Evolutionary conservation across 2,329 filamentous ascomycete species (phyloP), one percentile per base, ranked within the genome.

Genomic region (Penicillium sp.): DNA sequence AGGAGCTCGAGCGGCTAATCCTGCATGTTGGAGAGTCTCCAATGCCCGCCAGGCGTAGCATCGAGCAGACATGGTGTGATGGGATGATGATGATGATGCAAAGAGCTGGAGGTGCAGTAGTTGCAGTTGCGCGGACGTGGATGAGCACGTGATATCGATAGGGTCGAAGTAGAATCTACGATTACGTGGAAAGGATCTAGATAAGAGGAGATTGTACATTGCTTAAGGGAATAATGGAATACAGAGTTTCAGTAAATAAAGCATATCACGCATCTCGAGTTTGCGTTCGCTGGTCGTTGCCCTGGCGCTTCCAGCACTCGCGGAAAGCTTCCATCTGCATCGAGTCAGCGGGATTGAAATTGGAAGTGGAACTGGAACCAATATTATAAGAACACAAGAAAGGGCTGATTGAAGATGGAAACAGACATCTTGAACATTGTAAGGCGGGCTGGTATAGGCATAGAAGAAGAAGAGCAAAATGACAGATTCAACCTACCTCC

Each of bases 301-400:
- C 84, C 60, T 94, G 84, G 54, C 77, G 77, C 72, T 94, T 95
- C 91, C 91, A 97, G 70, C 91, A 97, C 60, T 85, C 79, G 62
- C 83, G 84, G 66, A 97, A 97, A 2, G 79, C 77, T 64, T 93
- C 85, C 86, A 97, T 94, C 91, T 97, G 58, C 29, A 52, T 44
- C 26, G 40, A 31, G 32, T 44, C 27, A 43, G 16, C 3, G 22
- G 24, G 9, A 26, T 6, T 9, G 3, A 16, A 28, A 7, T 1
- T 10, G 11, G 23, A 10, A 8, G 4, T 24, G 11, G 9, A 20
- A 20, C 4, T 4, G 18, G 35, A 37, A 24, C n/a, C 0, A 22
- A 23, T 6, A 4, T 6, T 7, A n/a, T 37, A 1, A 5, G 2
- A 34, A 5, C 6, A 20, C 3, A 16, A 18, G 14, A 8, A 20